Evolutionary conservation across 208 protist genomes (phyloP).

Genomic region (Wallacemonas sp.): DNA sequence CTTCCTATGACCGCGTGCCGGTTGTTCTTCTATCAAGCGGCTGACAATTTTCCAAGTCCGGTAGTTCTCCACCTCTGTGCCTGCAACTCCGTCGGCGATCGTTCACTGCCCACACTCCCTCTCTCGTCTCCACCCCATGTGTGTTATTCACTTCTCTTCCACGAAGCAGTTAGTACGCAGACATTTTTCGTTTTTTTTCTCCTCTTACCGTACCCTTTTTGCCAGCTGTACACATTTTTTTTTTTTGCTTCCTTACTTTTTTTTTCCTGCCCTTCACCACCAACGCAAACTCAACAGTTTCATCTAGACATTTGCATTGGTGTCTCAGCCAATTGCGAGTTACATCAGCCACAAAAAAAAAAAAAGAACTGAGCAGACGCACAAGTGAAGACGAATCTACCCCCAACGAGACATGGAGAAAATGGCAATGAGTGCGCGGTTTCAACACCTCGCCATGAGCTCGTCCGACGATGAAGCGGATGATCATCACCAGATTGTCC

Average conservation of each 20-base stretch:
- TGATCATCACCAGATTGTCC: not conserved
- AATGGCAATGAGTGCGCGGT: not conserved
- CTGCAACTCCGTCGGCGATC: not conserved
- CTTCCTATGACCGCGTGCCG: too few species aligned
- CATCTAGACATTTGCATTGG: too few species aligned
- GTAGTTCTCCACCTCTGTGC: not conserved
- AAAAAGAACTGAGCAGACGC: not conserved
- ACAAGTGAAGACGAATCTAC: too few species aligned
- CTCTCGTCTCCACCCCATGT: too few species aligned
- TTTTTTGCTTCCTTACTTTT: too few species aligned
- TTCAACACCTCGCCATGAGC: not conserved
- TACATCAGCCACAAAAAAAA: not conserved
- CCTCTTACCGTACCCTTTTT: slow-evolving; percentile 11
- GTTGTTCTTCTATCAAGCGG: too few species aligned
- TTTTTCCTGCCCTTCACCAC: too few species aligned
- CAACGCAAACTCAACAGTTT: too few species aligned
- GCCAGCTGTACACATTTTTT: not conserved
- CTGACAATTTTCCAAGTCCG: not conserved
- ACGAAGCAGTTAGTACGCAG: not conserved
- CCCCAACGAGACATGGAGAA: too few species aligned
- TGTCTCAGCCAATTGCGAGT: too few species aligned
- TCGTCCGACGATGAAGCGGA: not conserved
- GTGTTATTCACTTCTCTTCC: not conserved
- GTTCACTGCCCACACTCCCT: too few species aligned
- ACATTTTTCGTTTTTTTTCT: slow-evolving; percentile 24